Evolutionary conservation across 2,329 filamentous ascomycete species (phyloP), one percentile per base, ranked within the genome.

Genomic region (Teratosphaeria nubilosa): DNA sequence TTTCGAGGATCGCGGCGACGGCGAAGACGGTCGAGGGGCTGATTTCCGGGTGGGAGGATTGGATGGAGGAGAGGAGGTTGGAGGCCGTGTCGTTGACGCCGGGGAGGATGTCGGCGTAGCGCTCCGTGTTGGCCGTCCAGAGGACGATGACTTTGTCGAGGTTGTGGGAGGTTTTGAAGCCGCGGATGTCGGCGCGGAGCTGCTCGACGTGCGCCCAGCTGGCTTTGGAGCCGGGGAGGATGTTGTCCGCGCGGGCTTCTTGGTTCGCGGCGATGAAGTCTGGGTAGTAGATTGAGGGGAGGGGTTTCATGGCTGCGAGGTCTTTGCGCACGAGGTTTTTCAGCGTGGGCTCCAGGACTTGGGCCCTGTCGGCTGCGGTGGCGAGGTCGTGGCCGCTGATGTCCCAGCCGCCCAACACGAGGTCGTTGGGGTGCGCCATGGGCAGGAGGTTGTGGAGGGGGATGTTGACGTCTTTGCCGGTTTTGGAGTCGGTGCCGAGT

Each of bases 181-280:
- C 85, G 65, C 85, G 89, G 69, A 99, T 96, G 70, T 99, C 91
- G 74, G 89, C 82, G 71, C 91, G 91, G 70, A 99, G 86, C 73
- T 92, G 83, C 78, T 97, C 91, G 53, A 99, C 90, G 72, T 99
- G 94, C 58, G 85, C 90, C 76, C 79, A 86, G 74, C 80, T 90
- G 64, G 91, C 91, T 79, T 94, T 95, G 75, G 80, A 82, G 56
- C 94, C 94, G 62, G 87, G 78, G 54, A 97, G 75, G 63, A 95
- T 70, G 70, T 99, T 97, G 78, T 99, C 91, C 64, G 92, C 94
- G 70, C 94, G 88, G 71, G 91, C 91, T 75, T 94, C 91, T 78
- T 99, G 94, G 80, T 99, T 99, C 73, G 94, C 89, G 65, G 94
- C 94, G 71, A 99, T 99, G 80, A 99, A 99, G 77, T 97, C 94